Percentiles rank a stretch among this genome's conserved stretches.
These are phyloP conservation scores for Thelephora terrestris DNA, from an alignment of 1,284 basidiomycete species.

Conservation along the genomic window DNA sequence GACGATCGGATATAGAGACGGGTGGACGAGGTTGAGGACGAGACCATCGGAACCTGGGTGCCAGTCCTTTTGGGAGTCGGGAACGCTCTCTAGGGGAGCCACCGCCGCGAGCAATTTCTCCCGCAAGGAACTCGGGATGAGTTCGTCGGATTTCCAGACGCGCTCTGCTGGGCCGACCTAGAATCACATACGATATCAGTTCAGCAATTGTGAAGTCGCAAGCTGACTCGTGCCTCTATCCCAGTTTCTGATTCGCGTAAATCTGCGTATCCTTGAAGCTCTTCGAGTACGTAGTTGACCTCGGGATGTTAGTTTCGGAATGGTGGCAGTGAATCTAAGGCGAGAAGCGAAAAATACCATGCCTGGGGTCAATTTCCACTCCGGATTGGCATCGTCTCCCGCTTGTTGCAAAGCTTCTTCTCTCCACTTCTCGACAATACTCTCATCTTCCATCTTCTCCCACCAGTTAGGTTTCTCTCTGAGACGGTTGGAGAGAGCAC, in stretches of 20 bases:
- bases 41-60: conserved; percentile 14
- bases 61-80: conserved; percentile 14
- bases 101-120: background rate
- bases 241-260: conserved; percentile 28
- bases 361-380: too few species aligned
- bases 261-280: conserved; percentile 36
- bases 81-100: conserved; percentile 5
- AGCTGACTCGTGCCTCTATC: conserved; percentile 24
- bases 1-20: conserved; percentile 6
- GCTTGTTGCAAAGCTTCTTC: conserved; percentile 9
- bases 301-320: conserved; percentile 16
- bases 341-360: too few species aligned
- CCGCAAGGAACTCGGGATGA: background rate
- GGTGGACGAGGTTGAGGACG: conserved; percentile 13
- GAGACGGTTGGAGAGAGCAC: conserved; percentile 7
- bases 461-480: conserved; percentile 11
- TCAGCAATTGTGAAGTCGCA: background rate
- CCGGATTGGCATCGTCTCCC: background rate
- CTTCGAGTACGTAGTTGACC: conserved; percentile 39
- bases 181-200: conserved; percentile 1
- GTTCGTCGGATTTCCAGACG: conserved; percentile 34
- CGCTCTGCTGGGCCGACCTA: conserved; percentile 28
- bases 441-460: conserved; percentile 10
- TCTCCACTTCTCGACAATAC: conserved; percentile 9
- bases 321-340: background rate